Percentiles rank a stretch among this genome's conserved stretches.
phyloP scores from a whole-genome alignment of 2,329 filamentous ascomycete species.

The Penicillium oxalicum region DNA sequence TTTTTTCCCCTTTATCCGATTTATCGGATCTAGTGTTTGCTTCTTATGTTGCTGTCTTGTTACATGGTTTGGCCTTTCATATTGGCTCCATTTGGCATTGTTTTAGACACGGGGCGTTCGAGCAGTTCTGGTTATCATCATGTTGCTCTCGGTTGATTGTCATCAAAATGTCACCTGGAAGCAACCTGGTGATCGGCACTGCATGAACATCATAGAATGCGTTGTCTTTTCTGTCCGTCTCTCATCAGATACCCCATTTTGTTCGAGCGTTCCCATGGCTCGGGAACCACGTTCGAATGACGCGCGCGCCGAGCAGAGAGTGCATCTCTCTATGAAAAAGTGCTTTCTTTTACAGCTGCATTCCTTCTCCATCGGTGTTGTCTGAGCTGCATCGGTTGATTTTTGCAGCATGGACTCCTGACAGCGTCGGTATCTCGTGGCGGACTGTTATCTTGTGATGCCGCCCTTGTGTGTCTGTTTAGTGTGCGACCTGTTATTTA shows the following conservation, averaged over 20 bases:
- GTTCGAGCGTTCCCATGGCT: slow-evolving; percentile 34
- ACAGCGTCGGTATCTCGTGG: slow-evolving; percentile 38
- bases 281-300: slow-evolving; percentile 35
- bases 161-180: slow-evolving; percentile 19
- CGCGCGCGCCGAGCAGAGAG: slow-evolving; percentile 35
- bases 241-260: slow-evolving; percentile 44
- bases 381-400: slow-evolving; percentile 37
- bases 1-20: slow-evolving; percentile 17
- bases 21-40: slow-evolving; percentile 11
- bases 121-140: slow-evolving; percentile 33
- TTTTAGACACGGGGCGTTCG: slow-evolving; percentile 35
- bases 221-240: slow-evolving; percentile 44
- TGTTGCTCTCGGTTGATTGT: slow-evolving; percentile 22
- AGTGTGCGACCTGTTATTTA: too few species aligned
- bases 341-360: slow-evolving; percentile 33
- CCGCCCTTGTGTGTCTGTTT: slow-evolving; percentile 20
- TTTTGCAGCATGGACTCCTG: slow-evolving; percentile 38
- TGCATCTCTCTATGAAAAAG: slow-evolving; percentile 29
- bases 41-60: slow-evolving; percentile 20
- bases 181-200: slow-evolving; percentile 33
- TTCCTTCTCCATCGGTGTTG: slow-evolving; percentile 34
- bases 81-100: slow-evolving; percentile 27
- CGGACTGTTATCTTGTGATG: slow-evolving; percentile 27
- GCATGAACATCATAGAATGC: slow-evolving; percentile 49
- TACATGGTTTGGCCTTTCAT: slow-evolving; percentile 19